Evolutionary conservation across 129 eudicot species (phyloP), one percentile per base, ranked within the genome.

Genomic region (Rutidosis leptorrhynchoides): DNA sequence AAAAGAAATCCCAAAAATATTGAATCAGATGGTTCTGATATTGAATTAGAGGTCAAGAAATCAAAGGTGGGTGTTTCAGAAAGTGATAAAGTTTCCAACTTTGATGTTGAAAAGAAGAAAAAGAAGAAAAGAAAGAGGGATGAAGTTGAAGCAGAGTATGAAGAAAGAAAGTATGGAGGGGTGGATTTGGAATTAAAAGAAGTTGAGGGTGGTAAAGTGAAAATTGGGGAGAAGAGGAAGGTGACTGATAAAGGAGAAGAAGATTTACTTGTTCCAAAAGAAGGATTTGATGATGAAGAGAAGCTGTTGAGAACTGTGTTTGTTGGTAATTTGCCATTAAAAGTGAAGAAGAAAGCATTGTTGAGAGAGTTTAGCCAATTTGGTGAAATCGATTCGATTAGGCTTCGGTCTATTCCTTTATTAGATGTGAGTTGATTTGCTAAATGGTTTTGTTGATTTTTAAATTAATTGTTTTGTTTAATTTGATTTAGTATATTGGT

Each of bases 271-370:
- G 96, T 82, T 28, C 46, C 83, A 3, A 83, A 87, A 74, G 99
- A 94, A 63, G 97, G 97, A n/a, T 94, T 89, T 68, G 99, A 94
- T 83, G 97, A 94, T 69, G 99, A 94, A 62, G 82, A 76, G n/a
- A 94, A 94, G 85, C 65, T 94, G 49, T 76, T 84, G 63, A 89
- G 99, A 78, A 94, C 99, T 37, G 82, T 89, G 25, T 94, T 94
- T 81, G 97, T 94, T 65, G 99, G 99, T 57, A 94, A 94, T 76
- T 78, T 94, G 78, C 97, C 97, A 1, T 68, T 94, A 82, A 94
- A 94, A 79, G 80, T 84, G 24, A 94, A 94, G 87, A 94, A 89
- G 72, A 94, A 89, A 81, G 83, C 78, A 0, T 73, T 94, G 68
- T 24, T 78, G 63, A 89, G 73, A 73, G 99, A 94, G 70, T 94